Conservation (phyloP, 163 green algal species). For the Trebouxia gelatinosa region DNA sequence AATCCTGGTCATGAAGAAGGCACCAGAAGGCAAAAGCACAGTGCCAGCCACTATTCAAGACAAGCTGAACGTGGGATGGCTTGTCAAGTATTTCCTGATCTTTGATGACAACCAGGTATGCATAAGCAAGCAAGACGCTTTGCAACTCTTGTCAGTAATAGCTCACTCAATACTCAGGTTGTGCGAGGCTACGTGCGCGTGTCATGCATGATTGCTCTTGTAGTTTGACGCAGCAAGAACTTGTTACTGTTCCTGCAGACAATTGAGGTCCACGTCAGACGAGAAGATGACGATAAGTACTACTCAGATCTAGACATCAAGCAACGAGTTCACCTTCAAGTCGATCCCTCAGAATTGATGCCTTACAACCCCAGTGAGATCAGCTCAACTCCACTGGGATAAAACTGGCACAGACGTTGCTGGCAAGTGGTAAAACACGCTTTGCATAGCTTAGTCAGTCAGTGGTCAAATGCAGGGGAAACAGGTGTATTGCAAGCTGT, state of each 20-base stretch:
- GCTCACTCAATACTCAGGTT: too few relatives aligned
- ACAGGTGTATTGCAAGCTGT: too few relatives aligned
- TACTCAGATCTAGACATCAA: slow-evolving; percentile 59
- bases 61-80: slow-evolving; percentile 60
- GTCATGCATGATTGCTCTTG: too few relatives aligned
- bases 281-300: slow-evolving; percentile 54
- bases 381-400: slow-evolving; percentile 1
- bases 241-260: too few relatives aligned
- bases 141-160: too few relatives aligned
- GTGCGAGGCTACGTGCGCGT: too few relatives aligned
- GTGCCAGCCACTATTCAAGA: slow-evolving; percentile 33
- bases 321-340: slow-evolving; percentile 65
- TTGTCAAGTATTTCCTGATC: slow-evolving; percentile 54
- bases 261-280: slow-evolving; percentile 57
- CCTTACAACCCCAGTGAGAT: slow-evolving; percentile 45
- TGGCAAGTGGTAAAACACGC: too few relatives aligned
- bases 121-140: too few relatives aligned
- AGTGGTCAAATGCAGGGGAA: too few relatives aligned
- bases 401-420: not conserved
- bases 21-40: not conserved
- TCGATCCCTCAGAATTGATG: slow-evolving; percentile 55
- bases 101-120: not conserved
- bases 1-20: not conserved
- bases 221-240: too few relatives aligned
- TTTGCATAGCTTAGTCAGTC: too few relatives aligned